These are phyloP conservation scores for Cercospora zeina DNA, from an alignment of 2,329 filamentous ascomycete genomes.

Conservation along the genomic window DNA sequence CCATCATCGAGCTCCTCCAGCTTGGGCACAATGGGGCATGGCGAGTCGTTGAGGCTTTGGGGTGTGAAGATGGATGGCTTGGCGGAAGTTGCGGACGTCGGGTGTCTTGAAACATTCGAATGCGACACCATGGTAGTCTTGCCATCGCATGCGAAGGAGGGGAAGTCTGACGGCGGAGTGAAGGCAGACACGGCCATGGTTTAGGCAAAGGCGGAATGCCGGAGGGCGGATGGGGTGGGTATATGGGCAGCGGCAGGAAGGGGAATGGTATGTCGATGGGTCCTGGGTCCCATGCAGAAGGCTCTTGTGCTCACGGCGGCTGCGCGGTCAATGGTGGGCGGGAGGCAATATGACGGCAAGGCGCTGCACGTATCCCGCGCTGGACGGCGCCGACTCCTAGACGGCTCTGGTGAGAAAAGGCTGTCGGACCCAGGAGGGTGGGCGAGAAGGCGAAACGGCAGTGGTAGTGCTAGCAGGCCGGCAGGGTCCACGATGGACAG, in stretches of 20 bases:
- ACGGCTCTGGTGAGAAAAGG: neutral
- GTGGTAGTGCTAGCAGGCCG: neutral
- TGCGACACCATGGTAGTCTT: slow-evolving; percentile 17
- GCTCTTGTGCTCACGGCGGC: neutral
- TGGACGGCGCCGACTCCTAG: slow-evolving; percentile 8
- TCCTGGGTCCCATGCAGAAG: slow-evolving; percentile 9
- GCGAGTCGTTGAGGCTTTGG: slow-evolving; percentile 25
- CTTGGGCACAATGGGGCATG: slow-evolving; percentile 47
- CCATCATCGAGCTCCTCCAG: slow-evolving; percentile 56
- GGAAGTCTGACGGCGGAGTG: slow-evolving; percentile 7
- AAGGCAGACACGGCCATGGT: slow-evolving; percentile 14
- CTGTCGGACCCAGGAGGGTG: neutral
- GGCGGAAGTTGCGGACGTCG: slow-evolving; percentile 14
- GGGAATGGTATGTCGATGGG: neutral
- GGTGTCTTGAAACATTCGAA: slow-evolving; percentile 16
- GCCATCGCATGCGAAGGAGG: neutral
- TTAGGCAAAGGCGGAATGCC: slow-evolving; percentile 21
- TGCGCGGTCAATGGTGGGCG: neutral
- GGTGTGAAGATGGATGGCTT: slow-evolving; percentile 19
- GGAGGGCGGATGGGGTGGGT: slow-evolving; percentile 7
- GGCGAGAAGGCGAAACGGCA: slow-evolving; percentile 3
- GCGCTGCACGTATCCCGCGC: neutral
- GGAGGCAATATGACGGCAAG: slow-evolving; percentile 9
- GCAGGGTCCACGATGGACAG: slow-evolving; percentile 17
- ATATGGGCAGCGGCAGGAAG: slow-evolving; percentile 17